Conservation (phyloP, 2,329 filamentous ascomycete species). For the Penicillium janthinellum region DNA sequence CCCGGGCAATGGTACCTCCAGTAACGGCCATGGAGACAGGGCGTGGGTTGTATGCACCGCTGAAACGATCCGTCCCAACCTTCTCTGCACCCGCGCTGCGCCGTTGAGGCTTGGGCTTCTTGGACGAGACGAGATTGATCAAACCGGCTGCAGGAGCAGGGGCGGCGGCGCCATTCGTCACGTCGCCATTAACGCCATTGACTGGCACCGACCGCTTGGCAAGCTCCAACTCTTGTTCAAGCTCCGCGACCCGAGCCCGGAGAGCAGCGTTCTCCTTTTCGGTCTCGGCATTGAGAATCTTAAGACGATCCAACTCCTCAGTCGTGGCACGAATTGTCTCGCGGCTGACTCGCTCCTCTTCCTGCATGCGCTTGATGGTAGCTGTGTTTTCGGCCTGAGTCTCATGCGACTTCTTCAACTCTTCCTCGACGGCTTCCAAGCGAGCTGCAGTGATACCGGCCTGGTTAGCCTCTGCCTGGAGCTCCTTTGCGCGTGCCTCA, state of each 20-base stretch:
- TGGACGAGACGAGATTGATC: constrained; percentile 94
- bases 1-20: constrained; percentile 56
- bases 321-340: constrained; percentile 79
- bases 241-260: constrained; percentile 81
- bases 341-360: constrained; percentile 83
- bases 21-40: constrained; percentile 93
- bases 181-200: constrained; percentile 63
- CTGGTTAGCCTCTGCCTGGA: constrained; percentile 96
- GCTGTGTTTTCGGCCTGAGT: constrained; percentile 87
- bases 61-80: constrained; percentile 85
- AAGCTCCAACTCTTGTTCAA: constrained; percentile 89
- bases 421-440: constrained; percentile 87
- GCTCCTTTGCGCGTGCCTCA: constrained; percentile 86
- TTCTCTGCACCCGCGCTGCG: constrained; percentile 86
- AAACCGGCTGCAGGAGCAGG: constrained; percentile 69
- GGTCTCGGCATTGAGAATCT: constrained; percentile 70
- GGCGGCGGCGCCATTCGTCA: constrained; percentile 62
- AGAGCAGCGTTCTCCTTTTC: constrained; percentile 85
- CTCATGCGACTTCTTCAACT: constrained; percentile 87
- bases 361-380: constrained; percentile 91
- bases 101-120: constrained; percentile 82
- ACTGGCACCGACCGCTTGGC: constrained; percentile 76
- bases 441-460: constrained; percentile 93
- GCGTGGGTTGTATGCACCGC: constrained; percentile 86
- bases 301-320: constrained; percentile 77